These are phyloP conservation scores for Sambucus nigra DNA, from an alignment of 129 eudicot genomes.

Conservation along the genomic window DNA sequence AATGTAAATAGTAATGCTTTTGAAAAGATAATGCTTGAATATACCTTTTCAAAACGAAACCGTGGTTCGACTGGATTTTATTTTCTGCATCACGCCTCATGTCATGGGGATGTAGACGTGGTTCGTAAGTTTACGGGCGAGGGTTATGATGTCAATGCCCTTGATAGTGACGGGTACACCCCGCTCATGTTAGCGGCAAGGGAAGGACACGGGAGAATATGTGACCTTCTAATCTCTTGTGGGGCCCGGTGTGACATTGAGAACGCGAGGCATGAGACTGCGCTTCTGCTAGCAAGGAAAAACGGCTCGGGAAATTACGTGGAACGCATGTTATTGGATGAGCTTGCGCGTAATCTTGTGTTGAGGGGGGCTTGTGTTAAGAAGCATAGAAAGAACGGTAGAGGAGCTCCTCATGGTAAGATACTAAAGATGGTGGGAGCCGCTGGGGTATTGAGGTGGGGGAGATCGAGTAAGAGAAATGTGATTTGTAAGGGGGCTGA, in stretches of 20 bases:
- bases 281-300: conserved; percentile 47
- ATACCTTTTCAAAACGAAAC: conserved; percentile 26
- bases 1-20: conserved; percentile 40
- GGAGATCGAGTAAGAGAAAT: conserved; percentile 60
- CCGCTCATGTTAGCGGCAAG: conserved; percentile 87
- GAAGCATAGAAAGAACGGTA: conserved; percentile 70
- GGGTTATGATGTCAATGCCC: conserved; percentile 34
- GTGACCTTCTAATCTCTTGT: conserved; percentile 43
- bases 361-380: conserved; percentile 40
- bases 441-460: conserved; percentile 59
- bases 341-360: conserved; percentile 60
- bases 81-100: conserved; percentile 54
- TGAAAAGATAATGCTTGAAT: conserved; percentile 49
- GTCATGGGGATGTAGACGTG: conserved; percentile 29
- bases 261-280: conserved; percentile 56
- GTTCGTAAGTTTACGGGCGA: conserved; percentile 20
- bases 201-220: conserved; percentile 42
- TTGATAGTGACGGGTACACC: conserved; percentile 60
- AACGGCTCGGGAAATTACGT: conserved; percentile 32
- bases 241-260: conserved; percentile 53
- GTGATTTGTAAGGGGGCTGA: conserved; percentile 68
- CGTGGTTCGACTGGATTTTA: conserved; percentile 19
- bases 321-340: conserved; percentile 43
- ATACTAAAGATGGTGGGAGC: conserved; percentile 47
- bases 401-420: conserved; percentile 63